These are phyloP conservation scores for Detonula confervacea DNA, from an alignment of 352 stramenopile genomes.

Conservation along the genomic window DNA sequence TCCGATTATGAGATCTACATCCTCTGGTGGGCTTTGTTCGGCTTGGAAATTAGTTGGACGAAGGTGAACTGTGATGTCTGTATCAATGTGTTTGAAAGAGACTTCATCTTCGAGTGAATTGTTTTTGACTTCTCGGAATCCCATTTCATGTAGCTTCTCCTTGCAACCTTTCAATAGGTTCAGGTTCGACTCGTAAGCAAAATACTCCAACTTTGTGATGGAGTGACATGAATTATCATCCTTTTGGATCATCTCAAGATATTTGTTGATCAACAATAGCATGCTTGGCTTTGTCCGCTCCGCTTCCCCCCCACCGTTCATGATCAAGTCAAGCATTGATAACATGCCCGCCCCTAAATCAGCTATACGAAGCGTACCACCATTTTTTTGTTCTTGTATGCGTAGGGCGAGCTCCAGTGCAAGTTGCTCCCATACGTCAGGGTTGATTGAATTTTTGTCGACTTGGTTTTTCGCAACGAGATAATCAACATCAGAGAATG, in stretches of 20 bases:
- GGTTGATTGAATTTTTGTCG: conserved; percentile 74
- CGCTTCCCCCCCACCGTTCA: conserved; percentile 57
- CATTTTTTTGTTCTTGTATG: conserved; percentile 37
- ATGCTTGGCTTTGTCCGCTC: conserved; percentile 42
- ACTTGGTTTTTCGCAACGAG: conserved; percentile 85
- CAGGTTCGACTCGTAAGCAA: conserved; percentile 81
- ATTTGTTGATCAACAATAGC: conserved; percentile 44
- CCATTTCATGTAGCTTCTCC: conserved; percentile 50
- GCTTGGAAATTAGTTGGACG: conserved; percentile 55
- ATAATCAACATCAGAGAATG: conserved; percentile 83
- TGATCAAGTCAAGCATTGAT: conserved; percentile 76
- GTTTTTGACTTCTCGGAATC: conserved; percentile 50
- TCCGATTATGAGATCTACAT: conserved; percentile 82
- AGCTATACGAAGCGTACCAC: conserved; percentile 60
- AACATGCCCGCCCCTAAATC: conserved; percentile 84
- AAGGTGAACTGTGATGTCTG: conserved; percentile 57
- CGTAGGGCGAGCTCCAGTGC: conserved; percentile 52
- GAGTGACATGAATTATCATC: conserved; percentile 10
- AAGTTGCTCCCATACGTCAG: conserved; percentile 68
- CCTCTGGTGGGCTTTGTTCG: conserved; percentile 32
- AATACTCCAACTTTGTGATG: conserved; percentile 61
- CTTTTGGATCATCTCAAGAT: conserved; percentile 1
- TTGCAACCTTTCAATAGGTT: conserved; percentile 63
- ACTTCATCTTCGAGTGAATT: neutral
- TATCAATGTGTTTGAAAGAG: conserved; percentile 5